A percentile compares a stretch with the other conserved stretches of the same genome.
These are phyloP conservation scores for Xylariaceae sp. DNA, from an alignment of 2,329 filamentous ascomycete genomes.

Conservation along the genomic window DNA sequence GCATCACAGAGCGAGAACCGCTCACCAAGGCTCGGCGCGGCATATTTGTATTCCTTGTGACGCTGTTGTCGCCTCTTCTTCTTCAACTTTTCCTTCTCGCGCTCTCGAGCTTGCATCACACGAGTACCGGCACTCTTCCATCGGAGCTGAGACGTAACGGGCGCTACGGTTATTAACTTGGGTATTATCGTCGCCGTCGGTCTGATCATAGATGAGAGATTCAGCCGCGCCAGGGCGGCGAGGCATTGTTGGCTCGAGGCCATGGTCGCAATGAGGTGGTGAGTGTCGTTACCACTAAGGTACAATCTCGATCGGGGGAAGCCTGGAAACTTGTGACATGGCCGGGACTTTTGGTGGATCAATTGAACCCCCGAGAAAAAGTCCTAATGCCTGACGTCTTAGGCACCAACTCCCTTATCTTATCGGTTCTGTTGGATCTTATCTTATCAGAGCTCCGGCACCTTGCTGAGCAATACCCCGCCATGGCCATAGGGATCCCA, in stretches of 20 bases:
- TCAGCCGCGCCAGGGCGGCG: constrained; percentile 49
- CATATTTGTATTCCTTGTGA: constrained; percentile 58
- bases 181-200: constrained; percentile 42
- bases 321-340: background rate
- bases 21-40: constrained; percentile 58
- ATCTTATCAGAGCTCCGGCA: background rate
- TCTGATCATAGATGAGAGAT: constrained; percentile 38
- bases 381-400: constrained; percentile 14
- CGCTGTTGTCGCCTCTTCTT: constrained; percentile 59
- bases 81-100: constrained; percentile 48
- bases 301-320: background rate
- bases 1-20: constrained; percentile 85
- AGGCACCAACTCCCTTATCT: constrained; percentile 24
- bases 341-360: constrained; percentile 8
- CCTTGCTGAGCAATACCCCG: constrained; percentile 6
- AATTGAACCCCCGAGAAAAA: constrained; percentile 8
- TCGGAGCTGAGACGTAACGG: constrained; percentile 42
- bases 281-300: background rate
- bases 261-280: constrained; percentile 34
- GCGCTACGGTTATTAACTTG: constrained; percentile 39
- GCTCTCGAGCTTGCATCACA: constrained; percentile 36
- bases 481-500: constrained; percentile 5
- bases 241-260: constrained; percentile 48
- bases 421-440: constrained; percentile 2
- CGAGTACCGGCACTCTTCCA: constrained; percentile 32